Percentiles rank a stretch among this genome's conserved stretches.
These are phyloP conservation scores for Teunomyces atbi DNA, from an alignment of 805 yeast genomes.

Conservation along the genomic window DNA sequence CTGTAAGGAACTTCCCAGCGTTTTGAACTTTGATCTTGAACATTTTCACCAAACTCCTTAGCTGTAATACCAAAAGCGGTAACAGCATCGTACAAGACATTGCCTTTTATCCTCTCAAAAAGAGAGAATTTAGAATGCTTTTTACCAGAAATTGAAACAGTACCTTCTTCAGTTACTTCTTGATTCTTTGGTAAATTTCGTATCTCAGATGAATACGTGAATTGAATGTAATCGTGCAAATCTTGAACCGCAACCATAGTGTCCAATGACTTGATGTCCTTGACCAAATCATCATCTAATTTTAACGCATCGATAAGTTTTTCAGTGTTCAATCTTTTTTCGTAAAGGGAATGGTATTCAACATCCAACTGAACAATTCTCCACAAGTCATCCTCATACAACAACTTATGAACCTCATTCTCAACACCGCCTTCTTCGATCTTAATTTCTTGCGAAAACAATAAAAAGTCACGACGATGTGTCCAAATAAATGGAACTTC, in stretches of 20 bases:
- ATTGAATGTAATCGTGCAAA: slow-evolving; percentile 76
- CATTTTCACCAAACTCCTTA: slow-evolving; percentile 78
- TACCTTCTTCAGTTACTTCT: slow-evolving; percentile 14
- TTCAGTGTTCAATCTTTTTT: slow-evolving; percentile 64
- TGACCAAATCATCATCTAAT: slow-evolving; percentile 56
- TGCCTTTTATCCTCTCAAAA: slow-evolving; percentile 65
- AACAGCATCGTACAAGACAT: slow-evolving; percentile 64
- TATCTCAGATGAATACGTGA: slow-evolving; percentile 60
- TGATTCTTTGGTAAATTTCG: slow-evolving; percentile 41
- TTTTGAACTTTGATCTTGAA: slow-evolving; percentile 56
- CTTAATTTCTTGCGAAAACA: slow-evolving; percentile 50
- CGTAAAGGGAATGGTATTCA: slow-evolving; percentile 81
- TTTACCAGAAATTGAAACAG: slow-evolving; percentile 28
- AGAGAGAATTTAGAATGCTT: slow-evolving; percentile 60
- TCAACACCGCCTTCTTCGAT: slow-evolving; percentile 35
- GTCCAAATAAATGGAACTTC: slow-evolving; percentile 97
- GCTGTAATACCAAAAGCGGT: slow-evolving; percentile 75
- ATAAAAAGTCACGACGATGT: slow-evolving; percentile 86
- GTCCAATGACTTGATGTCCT: slow-evolving; percentile 53
- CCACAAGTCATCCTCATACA: slow-evolving; percentile 89
- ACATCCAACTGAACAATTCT: slow-evolving; percentile 81
- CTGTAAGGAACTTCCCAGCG: slow-evolving; percentile 47
- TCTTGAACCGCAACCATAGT: slow-evolving; percentile 84
- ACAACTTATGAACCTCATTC: slow-evolving; percentile 47
- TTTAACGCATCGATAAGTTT: slow-evolving; percentile 53